Evolutionary conservation across 768 basidiomycete genomes (phyloP).

Genomic region (Auricularia sp.): DNA sequence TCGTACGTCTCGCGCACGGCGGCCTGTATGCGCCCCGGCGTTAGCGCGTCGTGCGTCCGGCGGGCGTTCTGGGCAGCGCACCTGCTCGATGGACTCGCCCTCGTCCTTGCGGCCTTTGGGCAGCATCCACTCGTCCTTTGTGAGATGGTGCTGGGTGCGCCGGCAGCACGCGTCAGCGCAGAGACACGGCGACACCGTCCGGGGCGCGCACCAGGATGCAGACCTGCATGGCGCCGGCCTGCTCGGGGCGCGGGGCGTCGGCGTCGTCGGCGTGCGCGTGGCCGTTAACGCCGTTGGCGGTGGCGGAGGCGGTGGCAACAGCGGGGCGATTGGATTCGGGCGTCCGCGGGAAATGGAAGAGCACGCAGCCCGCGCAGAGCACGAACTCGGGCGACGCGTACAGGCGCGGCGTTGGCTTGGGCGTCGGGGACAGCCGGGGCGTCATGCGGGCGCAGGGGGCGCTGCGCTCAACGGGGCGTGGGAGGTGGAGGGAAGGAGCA

Average conservation of each 20-base stretch:
- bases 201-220: slow-evolving; percentile 16
- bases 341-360: background rate
- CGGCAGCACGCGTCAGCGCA: slow-evolving; percentile 13
- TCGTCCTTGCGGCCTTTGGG: slow-evolving; percentile 38
- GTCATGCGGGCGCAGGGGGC: background rate
- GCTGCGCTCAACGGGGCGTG: too few species aligned
- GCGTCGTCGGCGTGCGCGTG: background rate
- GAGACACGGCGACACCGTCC: slow-evolving; percentile 2
- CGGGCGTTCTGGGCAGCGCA: background rate
- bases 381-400: slow-evolving; percentile 1
- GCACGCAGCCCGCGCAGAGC: slow-evolving; percentile 1
- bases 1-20: slow-evolving; percentile 56
- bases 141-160: slow-evolving; percentile 22
- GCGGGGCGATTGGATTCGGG: background rate
- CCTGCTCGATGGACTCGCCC: slow-evolving; percentile 11
- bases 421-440: background rate
- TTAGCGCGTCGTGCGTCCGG: slow-evolving; percentile 7
- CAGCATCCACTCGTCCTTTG: slow-evolving; percentile 30
- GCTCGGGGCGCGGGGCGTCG: background rate
- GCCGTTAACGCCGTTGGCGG: background rate
- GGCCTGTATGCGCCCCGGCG: slow-evolving; percentile 42
- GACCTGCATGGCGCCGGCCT: background rate
- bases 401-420: background rate
- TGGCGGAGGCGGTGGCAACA: background rate
- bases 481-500: too few species aligned